phyloP scores from a whole-genome alignment of 306 rosid genomes.

The Carpinus fangiana region DNA sequence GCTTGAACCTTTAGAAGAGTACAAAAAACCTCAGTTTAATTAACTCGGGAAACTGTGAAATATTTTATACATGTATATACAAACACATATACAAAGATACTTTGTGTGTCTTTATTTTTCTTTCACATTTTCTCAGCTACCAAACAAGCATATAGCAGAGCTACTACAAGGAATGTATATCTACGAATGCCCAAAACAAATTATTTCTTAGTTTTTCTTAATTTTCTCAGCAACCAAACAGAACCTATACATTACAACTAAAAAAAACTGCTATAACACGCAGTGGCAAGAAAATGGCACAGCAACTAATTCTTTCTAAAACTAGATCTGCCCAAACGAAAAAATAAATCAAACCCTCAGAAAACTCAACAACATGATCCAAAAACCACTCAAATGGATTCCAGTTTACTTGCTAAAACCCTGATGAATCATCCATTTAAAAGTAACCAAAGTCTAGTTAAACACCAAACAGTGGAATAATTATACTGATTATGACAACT shows the following conservation, averaged over 20 bases:
- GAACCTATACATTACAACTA: not conserved
- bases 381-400: not conserved
- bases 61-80: too few relatives aligned
- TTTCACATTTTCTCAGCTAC: not conserved
- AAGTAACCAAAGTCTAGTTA: constrained; percentile 3
- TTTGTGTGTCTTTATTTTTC: not conserved
- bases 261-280: not conserved
- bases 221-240: not conserved
- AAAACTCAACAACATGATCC: not conserved
- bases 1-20: not conserved
- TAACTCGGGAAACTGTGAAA: not conserved
- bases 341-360: not conserved
- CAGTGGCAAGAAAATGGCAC: not conserved
- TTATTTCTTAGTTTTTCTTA: not conserved
- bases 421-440: constrained; percentile 13
- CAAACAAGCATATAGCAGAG: not conserved
- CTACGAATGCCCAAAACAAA: too few relatives aligned
- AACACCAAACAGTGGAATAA: constrained; percentile 4
- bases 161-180: not conserved
- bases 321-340: not conserved
- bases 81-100: not conserved
- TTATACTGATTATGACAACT: not conserved
- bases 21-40: not conserved
- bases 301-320: not conserved
- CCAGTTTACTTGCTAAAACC: constrained; percentile 1